These are phyloP conservation scores for Globisporangium irregulare DNA, from an alignment of 352 stramenopile genomes.

Conservation along the genomic window DNA sequence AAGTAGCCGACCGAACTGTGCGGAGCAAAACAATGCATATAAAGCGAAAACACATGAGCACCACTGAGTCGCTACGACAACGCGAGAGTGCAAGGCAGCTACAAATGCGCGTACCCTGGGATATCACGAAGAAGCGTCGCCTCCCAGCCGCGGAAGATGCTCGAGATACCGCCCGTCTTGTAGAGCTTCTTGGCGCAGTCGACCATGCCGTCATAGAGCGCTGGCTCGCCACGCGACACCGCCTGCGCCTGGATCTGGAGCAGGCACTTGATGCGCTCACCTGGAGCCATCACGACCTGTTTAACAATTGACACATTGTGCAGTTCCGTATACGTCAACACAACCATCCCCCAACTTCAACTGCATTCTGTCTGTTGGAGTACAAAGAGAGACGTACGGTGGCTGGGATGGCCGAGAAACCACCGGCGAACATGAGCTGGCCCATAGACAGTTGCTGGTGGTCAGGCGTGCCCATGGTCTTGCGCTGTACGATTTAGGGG, in stretches of 20 bases:
- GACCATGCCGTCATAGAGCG: slow-evolving; percentile 93
- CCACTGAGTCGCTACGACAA: not conserved
- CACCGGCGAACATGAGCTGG: slow-evolving; percentile 89
- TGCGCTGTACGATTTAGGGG: slow-evolving; percentile 37
- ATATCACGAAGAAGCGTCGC: slow-evolving; percentile 94
- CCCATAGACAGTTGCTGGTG: slow-evolving; percentile 65
- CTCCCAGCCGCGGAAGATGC: slow-evolving; percentile 94
- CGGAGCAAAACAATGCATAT: not conserved
- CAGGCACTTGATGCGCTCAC: slow-evolving; percentile 97
- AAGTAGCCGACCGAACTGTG: slow-evolving; percentile 93
- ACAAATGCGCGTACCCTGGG: slow-evolving; percentile 67
- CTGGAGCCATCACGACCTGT: slow-evolving; percentile 91
- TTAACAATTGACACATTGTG: not conserved
- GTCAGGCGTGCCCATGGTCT: slow-evolving; percentile 51
- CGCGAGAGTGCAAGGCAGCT: not conserved
- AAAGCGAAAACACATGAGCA: not conserved
- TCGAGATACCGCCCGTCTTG: slow-evolving; percentile 87
- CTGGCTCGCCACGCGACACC: slow-evolving; percentile 68
- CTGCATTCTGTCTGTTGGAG: not conserved
- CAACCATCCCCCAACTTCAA: not conserved
- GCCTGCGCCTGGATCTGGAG: slow-evolving; percentile 90
- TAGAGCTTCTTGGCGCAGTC: slow-evolving; percentile 95
- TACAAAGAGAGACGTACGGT: slow-evolving; percentile 27
- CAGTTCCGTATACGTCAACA: slow-evolving; percentile 6
- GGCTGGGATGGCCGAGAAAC: slow-evolving; percentile 87